Evolutionary conservation across 2,329 filamentous ascomycete species (phyloP), one percentile per base, ranked within the genome.

Genomic region (Pseudonectria buxi): DNA sequence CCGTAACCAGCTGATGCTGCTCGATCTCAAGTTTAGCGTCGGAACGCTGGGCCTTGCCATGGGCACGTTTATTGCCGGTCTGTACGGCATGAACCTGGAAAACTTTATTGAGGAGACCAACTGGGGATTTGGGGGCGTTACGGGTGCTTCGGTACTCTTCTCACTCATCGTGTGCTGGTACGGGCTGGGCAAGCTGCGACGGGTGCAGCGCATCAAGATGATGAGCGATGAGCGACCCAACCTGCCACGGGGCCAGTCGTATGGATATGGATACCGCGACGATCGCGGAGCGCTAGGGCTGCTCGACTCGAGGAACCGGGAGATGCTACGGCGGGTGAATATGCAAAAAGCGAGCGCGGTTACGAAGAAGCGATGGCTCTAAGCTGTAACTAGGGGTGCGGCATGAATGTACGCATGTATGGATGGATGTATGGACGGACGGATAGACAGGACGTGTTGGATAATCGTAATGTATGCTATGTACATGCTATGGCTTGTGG

Each of bases 41-140:
- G 86, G 88, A 38, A 96, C 92, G 1, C 76, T 98, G 4, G 88
- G 89, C n/a, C 78, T 96, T 31, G 90, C 87, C 36, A 87, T 89
- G 57, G 92, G 92, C 36, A 95, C 92, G 32, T 94, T 96, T 57
- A 75, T 95, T 52, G 94, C 92, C 7, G 89, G 89, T n/a, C 78
- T 98, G n/a, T 98, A 96, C 71, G 92, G 92, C 51, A 96, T 96
- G 89, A 98, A 98, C 67, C 69, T 98, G 46, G 94, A 95, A 58
- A 96, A 96, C 64, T 96, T 95, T 62, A 87, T 96, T 51, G 92
- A 98, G 67, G 90, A 96, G 58, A 89, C 85, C 2, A 77, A 86
- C 61, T 76, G 86, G 61, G 92, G 90, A 10, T 96, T 98, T 59
- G 73, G 72, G 30, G 76, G 76, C 35, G 81, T 98, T 41, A 86